Evolutionary conservation across 1,139 yeast genomes (phyloP).

Genomic region (Fermentozyma sake): DNA sequence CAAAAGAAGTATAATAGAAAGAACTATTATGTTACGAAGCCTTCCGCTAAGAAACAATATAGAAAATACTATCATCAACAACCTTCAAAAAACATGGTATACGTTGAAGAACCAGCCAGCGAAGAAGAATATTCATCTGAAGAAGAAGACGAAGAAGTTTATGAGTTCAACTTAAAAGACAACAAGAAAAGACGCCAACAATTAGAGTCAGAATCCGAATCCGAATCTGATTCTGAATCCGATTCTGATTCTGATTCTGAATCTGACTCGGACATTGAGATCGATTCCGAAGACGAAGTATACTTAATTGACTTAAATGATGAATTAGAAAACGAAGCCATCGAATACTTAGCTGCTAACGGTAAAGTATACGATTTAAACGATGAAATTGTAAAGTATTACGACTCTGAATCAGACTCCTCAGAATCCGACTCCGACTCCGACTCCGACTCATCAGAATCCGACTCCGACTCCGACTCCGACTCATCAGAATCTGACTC

Average conservation of each 20-base stretch:
- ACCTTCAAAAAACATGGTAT: conserved; percentile 24
- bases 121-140: conserved; percentile 12
- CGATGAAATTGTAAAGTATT: conserved; percentile 36
- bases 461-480: conserved; percentile 11
- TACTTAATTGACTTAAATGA: conserved; percentile 33
- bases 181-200: conserved; percentile 13
- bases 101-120: conserved; percentile 39
- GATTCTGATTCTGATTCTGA: conserved; percentile 7
- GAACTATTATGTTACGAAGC: conserved; percentile 6
- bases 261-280: conserved; percentile 10
- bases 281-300: conserved; percentile 5
- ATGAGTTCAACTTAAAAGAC: conserved; percentile 21
- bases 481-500: conserved; percentile 14
- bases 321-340: conserved; percentile 31
- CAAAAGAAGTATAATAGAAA: conserved; percentile 8
- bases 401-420: conserved; percentile 21
- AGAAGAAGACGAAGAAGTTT: conserved; percentile 20
- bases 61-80: conserved; percentile 34
- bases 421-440: conserved; percentile 10
- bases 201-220: conserved; percentile 10
- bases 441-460: conserved; percentile 11
- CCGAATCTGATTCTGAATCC: conserved; percentile 5
- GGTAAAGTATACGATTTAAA: conserved; percentile 37
- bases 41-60: conserved; percentile 10
- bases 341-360: conserved; percentile 31